Evolutionary conservation across 345 rosid genomes (phyloP).

Genomic region (Syzygium grande): DNA sequence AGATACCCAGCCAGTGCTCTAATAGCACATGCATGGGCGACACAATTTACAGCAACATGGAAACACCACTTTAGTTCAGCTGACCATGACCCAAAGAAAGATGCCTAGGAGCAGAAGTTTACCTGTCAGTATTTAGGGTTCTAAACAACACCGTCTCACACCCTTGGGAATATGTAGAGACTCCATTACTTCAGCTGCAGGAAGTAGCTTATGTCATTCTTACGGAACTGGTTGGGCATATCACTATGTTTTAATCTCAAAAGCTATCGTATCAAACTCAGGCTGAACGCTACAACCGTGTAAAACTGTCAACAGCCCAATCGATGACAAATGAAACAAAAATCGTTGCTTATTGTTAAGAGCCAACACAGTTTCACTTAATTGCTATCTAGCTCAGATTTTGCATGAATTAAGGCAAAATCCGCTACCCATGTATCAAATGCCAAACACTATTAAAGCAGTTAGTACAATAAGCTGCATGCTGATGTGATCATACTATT

Average conservation of each 20-base stretch:
- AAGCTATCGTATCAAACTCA: not conserved
- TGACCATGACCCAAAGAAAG: not conserved
- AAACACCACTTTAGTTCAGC: not conserved
- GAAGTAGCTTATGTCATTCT: not conserved
- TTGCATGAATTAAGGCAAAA: not conserved
- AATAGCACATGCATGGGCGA: not conserved
- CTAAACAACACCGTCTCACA: constrained; percentile 80
- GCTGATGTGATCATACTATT: not conserved
- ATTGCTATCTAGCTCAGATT: not conserved
- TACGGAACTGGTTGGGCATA: not conserved
- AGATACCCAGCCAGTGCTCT: not conserved
- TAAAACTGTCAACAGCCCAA: not conserved
- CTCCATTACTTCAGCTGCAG: constrained; percentile 75
- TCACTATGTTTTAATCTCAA: not conserved
- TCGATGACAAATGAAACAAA: not conserved
- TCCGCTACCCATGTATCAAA: not conserved
- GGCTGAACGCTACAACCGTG: not conserved
- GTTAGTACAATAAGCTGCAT: not conserved
- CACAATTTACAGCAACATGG: not conserved
- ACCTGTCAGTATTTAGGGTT: constrained; percentile 85
- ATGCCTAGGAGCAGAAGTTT: not conserved
- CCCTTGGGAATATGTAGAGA: constrained; percentile 74
- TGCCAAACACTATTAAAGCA: not conserved
- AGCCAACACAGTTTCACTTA: not conserved
- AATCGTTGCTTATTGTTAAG: not conserved